Percentiles rank a stretch among this genome's conserved stretches.
phyloP scores from a whole-genome alignment of 169 alveolate genomes.

The Plasmodium cynomolgi region DNA sequence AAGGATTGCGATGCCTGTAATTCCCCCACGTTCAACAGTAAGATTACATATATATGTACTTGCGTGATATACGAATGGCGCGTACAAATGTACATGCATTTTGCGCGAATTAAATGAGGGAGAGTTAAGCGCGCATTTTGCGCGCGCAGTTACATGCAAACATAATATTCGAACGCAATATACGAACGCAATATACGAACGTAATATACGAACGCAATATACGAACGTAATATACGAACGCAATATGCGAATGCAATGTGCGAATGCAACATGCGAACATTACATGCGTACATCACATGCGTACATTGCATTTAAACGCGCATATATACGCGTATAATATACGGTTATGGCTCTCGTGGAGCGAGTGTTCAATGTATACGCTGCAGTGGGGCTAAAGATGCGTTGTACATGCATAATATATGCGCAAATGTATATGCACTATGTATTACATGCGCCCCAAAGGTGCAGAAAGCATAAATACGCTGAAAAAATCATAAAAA shows the following conservation, averaged over 20 bases:
- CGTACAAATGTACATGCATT: background rate
- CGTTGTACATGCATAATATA: background rate
- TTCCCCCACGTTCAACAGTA: slow-evolving; percentile 61
- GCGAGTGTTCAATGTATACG: background rate
- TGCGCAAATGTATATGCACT: background rate
- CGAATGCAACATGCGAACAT: background rate
- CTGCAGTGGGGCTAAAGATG: background rate
- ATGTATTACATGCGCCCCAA: background rate
- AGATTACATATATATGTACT: background rate
- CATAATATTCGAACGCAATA: background rate
- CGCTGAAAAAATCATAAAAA: background rate
- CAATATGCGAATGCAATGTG: background rate
- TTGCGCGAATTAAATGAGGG: background rate
- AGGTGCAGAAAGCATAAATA: background rate
- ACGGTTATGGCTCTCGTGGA: background rate
- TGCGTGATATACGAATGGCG: background rate
- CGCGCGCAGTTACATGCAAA: background rate
- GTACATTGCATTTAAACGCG: background rate
- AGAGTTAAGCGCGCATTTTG: background rate
- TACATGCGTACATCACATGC: background rate
- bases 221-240: background rate
- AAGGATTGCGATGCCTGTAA: slow-evolving; percentile 65
- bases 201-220: background rate
- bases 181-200: background rate
- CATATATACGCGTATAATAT: background rate